A percentile compares a stretch with the other conserved stretches of the same genome.
Conservation (phyloP, 345 rosid species). For the Arabidopsis arenosa region DNA sequence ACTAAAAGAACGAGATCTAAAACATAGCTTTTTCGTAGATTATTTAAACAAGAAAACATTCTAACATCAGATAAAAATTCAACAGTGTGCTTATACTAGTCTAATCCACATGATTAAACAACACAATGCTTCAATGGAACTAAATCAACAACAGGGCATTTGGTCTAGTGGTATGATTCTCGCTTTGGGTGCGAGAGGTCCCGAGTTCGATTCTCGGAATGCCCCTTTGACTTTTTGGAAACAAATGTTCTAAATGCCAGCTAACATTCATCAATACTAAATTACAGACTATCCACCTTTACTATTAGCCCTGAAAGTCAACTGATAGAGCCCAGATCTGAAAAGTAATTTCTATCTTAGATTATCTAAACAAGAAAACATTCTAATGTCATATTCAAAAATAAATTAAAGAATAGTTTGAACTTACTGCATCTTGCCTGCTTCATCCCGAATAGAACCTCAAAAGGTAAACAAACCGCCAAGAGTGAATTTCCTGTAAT, state of each 20-base stretch:
- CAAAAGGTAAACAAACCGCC: background rate
- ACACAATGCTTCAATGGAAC: background rate
- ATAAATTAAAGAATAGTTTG: background rate
- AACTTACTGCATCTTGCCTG: conserved; percentile 4
- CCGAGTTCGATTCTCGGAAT: conserved; percentile 74
- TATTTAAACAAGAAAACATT: too few species aligned
- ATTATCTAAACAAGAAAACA: background rate
- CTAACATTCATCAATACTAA: background rate
- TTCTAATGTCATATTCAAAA: background rate
- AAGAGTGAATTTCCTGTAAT: background rate
- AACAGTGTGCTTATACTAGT: too few species aligned
- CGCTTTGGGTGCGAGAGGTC: conserved; percentile 89
- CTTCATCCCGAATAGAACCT: background rate
- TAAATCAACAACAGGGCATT: conserved; percentile 49
- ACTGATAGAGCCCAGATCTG: conserved; percentile 12
- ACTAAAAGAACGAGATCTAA: background rate
- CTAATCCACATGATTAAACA: too few species aligned
- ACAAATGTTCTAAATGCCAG: background rate
- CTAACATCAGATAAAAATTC: too few species aligned
- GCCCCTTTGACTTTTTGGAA: conserved; percentile 26
- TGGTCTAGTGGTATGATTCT: conserved; percentile 80
- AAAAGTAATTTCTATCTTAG: background rate
- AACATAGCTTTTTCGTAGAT: too few species aligned
- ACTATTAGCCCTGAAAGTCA: background rate
- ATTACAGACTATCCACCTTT: background rate